Conservation (phyloP, 2,329 filamentous ascomycete genomes). For the Alternaria sp. region DNA sequence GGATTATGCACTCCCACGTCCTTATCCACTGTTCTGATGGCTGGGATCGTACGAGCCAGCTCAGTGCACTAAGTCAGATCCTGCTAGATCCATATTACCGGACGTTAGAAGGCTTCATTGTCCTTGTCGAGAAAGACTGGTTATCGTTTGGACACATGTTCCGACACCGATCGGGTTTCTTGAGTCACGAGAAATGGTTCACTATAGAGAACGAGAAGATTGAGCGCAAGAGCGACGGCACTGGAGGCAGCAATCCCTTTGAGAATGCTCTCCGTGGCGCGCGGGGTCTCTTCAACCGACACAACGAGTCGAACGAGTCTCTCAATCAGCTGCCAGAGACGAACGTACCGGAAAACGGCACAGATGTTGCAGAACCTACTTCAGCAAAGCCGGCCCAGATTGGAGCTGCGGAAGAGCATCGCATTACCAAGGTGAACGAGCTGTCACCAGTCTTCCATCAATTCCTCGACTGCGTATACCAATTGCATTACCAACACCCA, state of each 20-base stretch:
- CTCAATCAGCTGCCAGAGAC: constrained; percentile 59
- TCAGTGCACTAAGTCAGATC: constrained; percentile 88
- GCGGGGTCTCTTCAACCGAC: constrained; percentile 88
- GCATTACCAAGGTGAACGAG: constrained; percentile 84
- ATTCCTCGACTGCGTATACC: constrained; percentile 93
- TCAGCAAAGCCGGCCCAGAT: constrained; percentile 45
- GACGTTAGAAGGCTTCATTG: constrained; percentile 92
- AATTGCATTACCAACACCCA: constrained; percentile 83
- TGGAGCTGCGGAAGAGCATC: constrained; percentile 61
- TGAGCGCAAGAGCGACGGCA: constrained; percentile 54
- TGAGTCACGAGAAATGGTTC: constrained; percentile 96
- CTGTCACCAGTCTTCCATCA: constrained; percentile 97
- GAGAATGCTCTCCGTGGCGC: constrained; percentile 86
- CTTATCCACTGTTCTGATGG: constrained; percentile 98
- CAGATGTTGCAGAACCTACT: constrained; percentile 55
- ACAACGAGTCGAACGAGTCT: constrained; percentile 69
- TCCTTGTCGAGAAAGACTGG: constrained; percentile 97
- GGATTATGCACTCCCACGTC: constrained; percentile 91
- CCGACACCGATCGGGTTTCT: constrained; percentile 83
- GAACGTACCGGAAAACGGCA: constrained; percentile 60
- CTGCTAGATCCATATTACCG: constrained; percentile 96
- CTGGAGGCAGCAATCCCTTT: constrained; percentile 71
- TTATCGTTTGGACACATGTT: constrained; percentile 98
- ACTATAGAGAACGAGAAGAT: constrained; percentile 79
- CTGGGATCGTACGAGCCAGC: constrained; percentile 95